Evolutionary conservation across 345 rosid genomes (phyloP).

Genomic region (Noccaea caerulescens): DNA sequence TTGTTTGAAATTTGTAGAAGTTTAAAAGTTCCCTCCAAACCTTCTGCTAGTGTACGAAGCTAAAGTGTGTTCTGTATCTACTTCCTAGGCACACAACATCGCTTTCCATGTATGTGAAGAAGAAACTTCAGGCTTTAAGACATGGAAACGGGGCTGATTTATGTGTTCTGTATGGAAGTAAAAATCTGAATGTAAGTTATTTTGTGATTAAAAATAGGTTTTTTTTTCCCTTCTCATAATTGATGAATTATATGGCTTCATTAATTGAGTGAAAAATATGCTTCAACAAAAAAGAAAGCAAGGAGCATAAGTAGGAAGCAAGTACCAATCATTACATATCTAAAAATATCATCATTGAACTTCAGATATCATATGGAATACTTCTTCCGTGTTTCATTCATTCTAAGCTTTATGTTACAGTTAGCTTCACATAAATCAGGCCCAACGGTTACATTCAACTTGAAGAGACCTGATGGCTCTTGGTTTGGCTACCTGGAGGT

Average conservation of each 20-base stretch:
- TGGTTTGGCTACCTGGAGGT: constrained; percentile 96
- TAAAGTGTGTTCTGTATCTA: constrained; percentile 32
- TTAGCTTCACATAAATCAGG: constrained; percentile 55
- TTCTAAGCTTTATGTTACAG: constrained; percentile 48
- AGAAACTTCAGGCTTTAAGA: constrained; percentile 60
- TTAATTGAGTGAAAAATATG: constrained; percentile 5
- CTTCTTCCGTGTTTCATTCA: constrained; percentile 22
- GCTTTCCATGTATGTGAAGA: constrained; percentile 67
- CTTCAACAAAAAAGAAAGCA: constrained; percentile 27
- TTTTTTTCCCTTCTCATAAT: constrained; percentile 1
- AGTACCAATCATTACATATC: neutral
- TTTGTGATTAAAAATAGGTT: neutral
- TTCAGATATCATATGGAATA: constrained; percentile 3
- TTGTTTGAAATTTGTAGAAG: constrained; percentile 13
- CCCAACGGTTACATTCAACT: constrained; percentile 75
- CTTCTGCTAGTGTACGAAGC: constrained; percentile 29
- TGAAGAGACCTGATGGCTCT: constrained; percentile 89
- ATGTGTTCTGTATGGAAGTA: constrained; percentile 68
- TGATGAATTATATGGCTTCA: constrained; percentile 14
- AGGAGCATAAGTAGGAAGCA: neutral
- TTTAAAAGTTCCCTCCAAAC: constrained; percentile 18
- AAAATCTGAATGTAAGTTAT: constrained; percentile 56
- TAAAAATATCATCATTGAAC: neutral
- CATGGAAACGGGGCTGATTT: constrained; percentile 69
- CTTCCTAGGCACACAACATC: constrained; percentile 71